These are phyloP conservation scores for Misopates orontium DNA, from an alignment of 257 asterid genomes.

Conservation along the genomic window DNA sequence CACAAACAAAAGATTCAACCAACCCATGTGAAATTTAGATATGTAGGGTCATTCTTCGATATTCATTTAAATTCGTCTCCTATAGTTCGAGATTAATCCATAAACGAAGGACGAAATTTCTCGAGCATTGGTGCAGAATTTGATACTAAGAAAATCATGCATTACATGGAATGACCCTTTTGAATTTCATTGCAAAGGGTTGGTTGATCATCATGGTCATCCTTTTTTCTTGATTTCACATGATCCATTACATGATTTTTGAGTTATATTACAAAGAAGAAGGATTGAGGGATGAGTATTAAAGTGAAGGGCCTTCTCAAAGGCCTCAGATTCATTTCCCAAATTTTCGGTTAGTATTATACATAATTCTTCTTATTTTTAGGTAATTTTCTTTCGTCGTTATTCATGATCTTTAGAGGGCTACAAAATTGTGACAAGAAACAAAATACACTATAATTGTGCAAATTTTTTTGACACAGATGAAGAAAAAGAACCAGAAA, in stretches of 20 bases:
- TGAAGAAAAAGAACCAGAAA: conserved; percentile 66
- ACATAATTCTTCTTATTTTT: not conserved
- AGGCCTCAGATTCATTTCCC: conserved; percentile 85
- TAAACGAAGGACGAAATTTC: too few relatives aligned
- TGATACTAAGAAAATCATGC: not conserved
- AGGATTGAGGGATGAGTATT: conserved; percentile 40
- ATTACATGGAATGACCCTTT: not conserved
- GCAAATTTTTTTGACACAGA: conserved; percentile 36
- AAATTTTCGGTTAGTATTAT: conserved; percentile 74
- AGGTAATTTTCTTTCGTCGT: not conserved
- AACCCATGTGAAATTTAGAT: conserved; percentile 29
- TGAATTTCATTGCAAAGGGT: conserved; percentile 1
- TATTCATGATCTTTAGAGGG: not conserved
- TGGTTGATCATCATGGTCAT: not conserved
- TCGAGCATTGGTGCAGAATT: not conserved
- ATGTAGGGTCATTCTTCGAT: conserved; percentile 20
- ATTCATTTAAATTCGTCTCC: conserved; percentile 10
- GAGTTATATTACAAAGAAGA: conserved; percentile 7
- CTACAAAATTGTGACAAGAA: not conserved
- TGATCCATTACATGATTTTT: conserved; percentile 11
- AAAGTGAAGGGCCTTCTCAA: conserved; percentile 83
- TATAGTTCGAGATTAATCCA: conserved; percentile 20
- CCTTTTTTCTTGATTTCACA: not conserved
- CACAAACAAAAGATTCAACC: conserved; percentile 27
- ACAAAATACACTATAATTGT: not conserved